Base-by-base conservation (phyloP, 768 basidiomycete species). In the Phallus indusiatus region DNA sequence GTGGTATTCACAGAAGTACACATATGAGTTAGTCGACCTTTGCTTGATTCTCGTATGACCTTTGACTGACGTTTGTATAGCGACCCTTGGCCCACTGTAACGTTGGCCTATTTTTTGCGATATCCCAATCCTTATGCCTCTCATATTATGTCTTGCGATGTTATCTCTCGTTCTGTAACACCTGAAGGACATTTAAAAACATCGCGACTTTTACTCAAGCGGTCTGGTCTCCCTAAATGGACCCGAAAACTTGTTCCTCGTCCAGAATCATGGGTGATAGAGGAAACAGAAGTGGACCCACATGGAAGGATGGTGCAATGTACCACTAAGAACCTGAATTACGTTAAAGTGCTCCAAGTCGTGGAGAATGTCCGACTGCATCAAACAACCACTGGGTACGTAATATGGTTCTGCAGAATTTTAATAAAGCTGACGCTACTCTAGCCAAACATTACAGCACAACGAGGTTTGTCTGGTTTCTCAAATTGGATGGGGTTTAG, bases 121-220 rank as follows among this genome's bases (percentile, higher is more conserved):
- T 98, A 96, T 72, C 94, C 94, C 3, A 97, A 96, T 69, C 93
- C 94, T 53, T 92, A 91, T 67, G 90, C 94, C 6, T 78, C 88
- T 37, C 94, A 98, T 74, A 87, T 98, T 70, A 74, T 94, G 64
- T 94, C 94, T 4, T 94, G 92, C 78, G 94, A 97, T 75, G 93
- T 97, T 67, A 84, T 98, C 64, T 88, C 90, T 56, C 88, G 94
- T 64, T 77, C 74, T 18, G 76, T 88, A 64, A 84, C 89, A 1
- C 77, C 85, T 12, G 72, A 79, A 1, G 93, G 93, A 46, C 81
- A 86, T 16, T 78, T 97, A 18, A 71, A 85, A 59, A 96, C 94
- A 10, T 93, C 88, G 1, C 83, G 94, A 20, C 86, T 98, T 63
- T 91, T 98, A 65, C 78, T 95, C 66, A 98, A 98, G 74, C 81